phyloP scores from a whole-genome alignment of 1,139 yeast genomes.

The Candida sanyaensis region DNA sequence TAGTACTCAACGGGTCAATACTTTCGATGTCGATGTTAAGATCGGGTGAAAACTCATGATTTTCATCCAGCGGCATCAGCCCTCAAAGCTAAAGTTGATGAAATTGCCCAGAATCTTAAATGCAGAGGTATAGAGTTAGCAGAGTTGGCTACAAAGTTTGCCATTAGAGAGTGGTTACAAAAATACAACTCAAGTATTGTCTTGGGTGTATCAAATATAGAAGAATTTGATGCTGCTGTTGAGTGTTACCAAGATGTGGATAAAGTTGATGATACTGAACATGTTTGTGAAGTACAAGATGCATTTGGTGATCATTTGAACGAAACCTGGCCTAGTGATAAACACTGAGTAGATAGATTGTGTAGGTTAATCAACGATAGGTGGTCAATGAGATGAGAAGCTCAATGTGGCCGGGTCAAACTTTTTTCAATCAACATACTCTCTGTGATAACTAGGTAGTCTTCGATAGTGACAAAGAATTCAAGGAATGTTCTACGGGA shows the following conservation, averaged over 20 bases:
- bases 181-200: slow-evolving; percentile 56
- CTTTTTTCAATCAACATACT: too few species aligned
- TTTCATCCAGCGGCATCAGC: slow-evolving; percentile 81
- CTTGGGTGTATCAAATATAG: slow-evolving; percentile 66
- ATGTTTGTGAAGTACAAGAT: slow-evolving; percentile 46
- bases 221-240: slow-evolving; percentile 68
- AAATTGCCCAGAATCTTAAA: slow-evolving; percentile 49
- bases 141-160: slow-evolving; percentile 77
- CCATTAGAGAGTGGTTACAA: slow-evolving; percentile 61
- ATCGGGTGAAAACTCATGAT: slow-evolving; percentile 59
- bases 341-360: slow-evolving; percentile 20
- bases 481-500: too few species aligned
- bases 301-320: slow-evolving; percentile 58
- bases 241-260: slow-evolving; percentile 54
- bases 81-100: slow-evolving; percentile 56
- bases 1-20: slow-evolving; percentile 78
- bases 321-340: slow-evolving; percentile 76
- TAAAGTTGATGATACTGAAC: slow-evolving; percentile 38
- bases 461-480: too few species aligned
- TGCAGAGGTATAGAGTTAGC: slow-evolving; percentile 64
- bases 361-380: too few species aligned
- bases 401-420: too few species aligned
- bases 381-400: too few species aligned
- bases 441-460: too few species aligned
- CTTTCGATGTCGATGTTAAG: slow-evolving; percentile 85